Evolutionary conservation across 805 yeast genomes (phyloP), one percentile per base, ranked within the genome.

Genomic region (Zygosaccharomyces bailii): DNA sequence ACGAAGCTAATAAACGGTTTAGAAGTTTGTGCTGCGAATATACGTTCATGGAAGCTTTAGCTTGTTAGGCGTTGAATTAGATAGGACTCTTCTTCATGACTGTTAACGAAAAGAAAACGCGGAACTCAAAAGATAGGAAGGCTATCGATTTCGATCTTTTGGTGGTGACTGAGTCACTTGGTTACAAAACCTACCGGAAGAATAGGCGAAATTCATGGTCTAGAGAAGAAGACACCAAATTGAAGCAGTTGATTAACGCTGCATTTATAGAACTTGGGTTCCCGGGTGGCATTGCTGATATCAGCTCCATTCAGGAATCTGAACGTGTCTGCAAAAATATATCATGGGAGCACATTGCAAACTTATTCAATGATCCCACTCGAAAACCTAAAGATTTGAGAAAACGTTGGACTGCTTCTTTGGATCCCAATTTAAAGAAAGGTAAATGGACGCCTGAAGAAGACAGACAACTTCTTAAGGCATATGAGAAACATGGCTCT

Each of bases 401-500:
- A 27, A 89, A 88, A 62, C 68, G 97, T 46, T 90, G 97, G 97
- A 70, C 78, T 13, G 84, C 83, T 50, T 86, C 96, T 1, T 66
- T 90, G 32, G 93, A 88, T 62, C 97, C 97, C 2, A 77, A 73
- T 46, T 68, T 90, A 48, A 76, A 80, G 44, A 85, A 86, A 52
- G 97, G 97, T 1, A 79, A 80, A 58, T 90, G 97, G 97, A 84
- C 93, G 1, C 63, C 73, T 10, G 84, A 75, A 32, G 97, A 90
- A 61, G 97, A 90, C 66, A 74, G 74, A 27, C 68, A 70, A 30
- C 69, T 90, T 29, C 58, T 83, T 17, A 70, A 73, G 41, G 88
- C 93, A 1, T 85, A 76, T 60, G 69, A 75, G 39, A 74, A 72
- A 52, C 74, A 77, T 60, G 97, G 97, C 0, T 75, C 95, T 0